Evolutionary conservation across 202 grass and related monocot genomes (phyloP), one percentile per base, ranked within the genome.

Genomic region (Eragrostis tef): DNA sequence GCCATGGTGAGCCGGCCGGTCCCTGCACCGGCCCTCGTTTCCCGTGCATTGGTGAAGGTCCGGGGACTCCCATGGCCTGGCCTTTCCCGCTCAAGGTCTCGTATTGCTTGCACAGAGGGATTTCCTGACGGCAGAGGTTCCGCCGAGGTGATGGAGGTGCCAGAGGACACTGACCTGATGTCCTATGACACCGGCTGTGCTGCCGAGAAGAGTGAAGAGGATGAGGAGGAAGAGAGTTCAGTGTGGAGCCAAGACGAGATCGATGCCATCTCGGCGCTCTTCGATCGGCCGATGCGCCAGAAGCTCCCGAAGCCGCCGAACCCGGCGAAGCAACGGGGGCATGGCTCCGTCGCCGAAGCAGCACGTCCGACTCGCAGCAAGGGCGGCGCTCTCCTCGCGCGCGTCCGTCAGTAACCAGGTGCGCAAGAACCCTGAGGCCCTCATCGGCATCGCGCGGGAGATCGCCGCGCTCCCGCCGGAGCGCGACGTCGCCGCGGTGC

Each of bases 241-340:
- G 77, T 11, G 52, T 98, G 95, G 95, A 93, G 81, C 44, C 34
- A 86, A 12, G 83, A 93, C 2, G 95, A 98, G 42, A 72, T 95
- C 5, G 95, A 93, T 46, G 92, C 95, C 27, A 93, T 95, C 46
- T 88, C 90, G 12, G 88, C 87, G 9, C 92, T 98, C 63, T 98
- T 98, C 26, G 77, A 90, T 27, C 69, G 92, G 45, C 90, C 88
- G 14, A 89, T 93, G 75, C 79, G 47, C 27, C 88, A 52, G 42
- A 86, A 63, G 22, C 78, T 83, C 2, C 26, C 9, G 64, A 90
- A 81, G 67, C 78, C 57, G 2, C 65, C 51, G 11, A 88, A 86
- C 31, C 88, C 73, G 0, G 47, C 19, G 57, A 89, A 62, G 34
- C 82, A 84, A 26, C 85, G 90, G 17, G 66, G 80, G 1, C 20